Conservation (phyloP, 257 asterid species). For the Solanum appendiculatum region DNA sequence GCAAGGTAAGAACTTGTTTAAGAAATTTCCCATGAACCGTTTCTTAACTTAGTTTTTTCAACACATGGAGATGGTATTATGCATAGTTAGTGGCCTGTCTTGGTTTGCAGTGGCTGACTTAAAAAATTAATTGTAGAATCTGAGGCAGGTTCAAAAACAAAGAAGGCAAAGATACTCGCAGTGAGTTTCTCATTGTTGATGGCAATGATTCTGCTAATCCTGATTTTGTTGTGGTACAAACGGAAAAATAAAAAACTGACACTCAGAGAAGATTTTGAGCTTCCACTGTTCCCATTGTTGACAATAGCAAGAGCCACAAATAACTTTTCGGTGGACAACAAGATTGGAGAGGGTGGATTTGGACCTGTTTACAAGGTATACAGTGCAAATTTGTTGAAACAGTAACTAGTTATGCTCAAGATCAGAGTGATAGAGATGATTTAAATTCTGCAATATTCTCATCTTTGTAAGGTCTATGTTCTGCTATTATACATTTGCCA, state of each 20-base stretch:
- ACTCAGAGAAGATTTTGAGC: background rate
- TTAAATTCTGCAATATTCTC: background rate
- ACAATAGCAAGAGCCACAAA: slow-evolving; percentile 14
- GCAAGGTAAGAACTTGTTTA: background rate
- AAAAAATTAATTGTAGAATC: background rate
- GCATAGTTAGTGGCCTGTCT: background rate
- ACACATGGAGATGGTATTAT: background rate
- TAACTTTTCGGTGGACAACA: slow-evolving; percentile 3
- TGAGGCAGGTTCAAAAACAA: background rate
- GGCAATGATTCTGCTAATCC: background rate
- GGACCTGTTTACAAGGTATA: slow-evolving; percentile 29
- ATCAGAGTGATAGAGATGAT: background rate
- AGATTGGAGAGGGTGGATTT: slow-evolving; percentile 22
- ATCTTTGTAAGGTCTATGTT: background rate
- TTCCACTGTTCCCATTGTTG: slow-evolving; percentile 8
- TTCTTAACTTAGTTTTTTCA: background rate
- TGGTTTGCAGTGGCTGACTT: background rate
- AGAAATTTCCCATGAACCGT: background rate
- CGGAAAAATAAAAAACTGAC: background rate
- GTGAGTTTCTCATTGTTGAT: background rate
- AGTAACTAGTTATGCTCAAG: background rate
- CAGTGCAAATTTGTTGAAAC: background rate
- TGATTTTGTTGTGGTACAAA: background rate
- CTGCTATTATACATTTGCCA: background rate
- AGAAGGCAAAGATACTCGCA: background rate